Evolutionary conservation across 495 filamentous ascomycete genomes (phyloP), one percentile per base, ranked within the genome.

Genomic region (Penicillium bovifimosum): DNA sequence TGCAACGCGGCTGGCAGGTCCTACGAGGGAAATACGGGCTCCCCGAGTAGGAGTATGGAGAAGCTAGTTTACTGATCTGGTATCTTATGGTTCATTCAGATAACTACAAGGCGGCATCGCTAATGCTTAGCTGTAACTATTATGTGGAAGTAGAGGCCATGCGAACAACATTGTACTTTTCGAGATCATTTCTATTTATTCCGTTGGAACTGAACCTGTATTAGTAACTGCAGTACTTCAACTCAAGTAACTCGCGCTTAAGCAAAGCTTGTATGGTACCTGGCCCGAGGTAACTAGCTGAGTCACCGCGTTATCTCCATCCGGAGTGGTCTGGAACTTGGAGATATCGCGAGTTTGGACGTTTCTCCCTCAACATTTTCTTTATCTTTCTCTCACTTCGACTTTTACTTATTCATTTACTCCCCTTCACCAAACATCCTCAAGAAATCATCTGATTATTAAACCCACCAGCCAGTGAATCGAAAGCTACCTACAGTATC

Each of bases 1-100:
- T 11, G 68, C 70, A 6, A 64, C 60, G 6, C 60, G 67, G 18
- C 41, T 74, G 55, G 52, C 63, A 5, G 40, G 42, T 20, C 39
- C 48, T 18, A 35, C 43, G n/a, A 53, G 28, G 31, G 50, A 52
- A 9, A 54, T 38, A 17, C 54, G 44, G 29, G 47, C 20, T 7
- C 43, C 52, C 6, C 47, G 55, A 32, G 39, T 53, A 7, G 63
- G 56, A 11, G 55, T 62, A 41, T 67, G 66, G 65, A 68, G 53
- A 32, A 48, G 41, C 13, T 50, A 42, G n/a, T 46, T 29, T 9
- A 9, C 27, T 16, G 4, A 27, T 8, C 10, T 50, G 54, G 40
- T 17, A 48, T 27, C 33, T 20, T 26, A 33, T 26, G 28, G 28
- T 27, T 24, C 6, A 14, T 8, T 24, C 20, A 24, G 20, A 24